Evolutionary conservation across 2,329 filamentous ascomycete species (phyloP).

Genomic region (Lecanicillium sp.): DNA sequence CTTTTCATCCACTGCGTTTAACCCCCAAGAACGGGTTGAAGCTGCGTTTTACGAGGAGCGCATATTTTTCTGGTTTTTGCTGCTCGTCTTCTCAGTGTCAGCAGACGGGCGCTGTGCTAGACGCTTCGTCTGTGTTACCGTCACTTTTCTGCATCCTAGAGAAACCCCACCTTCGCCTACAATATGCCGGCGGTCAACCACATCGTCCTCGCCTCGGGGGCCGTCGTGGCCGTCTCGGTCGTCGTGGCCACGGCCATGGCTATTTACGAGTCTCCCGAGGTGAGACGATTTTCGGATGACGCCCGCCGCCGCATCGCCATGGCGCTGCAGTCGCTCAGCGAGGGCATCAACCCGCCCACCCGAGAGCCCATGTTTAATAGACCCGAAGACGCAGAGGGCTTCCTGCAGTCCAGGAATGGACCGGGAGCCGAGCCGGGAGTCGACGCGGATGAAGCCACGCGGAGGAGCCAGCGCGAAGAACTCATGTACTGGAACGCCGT

Average conservation of each 20-base stretch:
- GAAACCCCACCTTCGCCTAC: background rate
- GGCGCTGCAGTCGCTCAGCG: constrained; percentile 51
- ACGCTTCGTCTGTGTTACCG: too few relatives aligned
- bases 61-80: too few relatives aligned
- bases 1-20: background rate
- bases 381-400: constrained; percentile 59
- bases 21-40: background rate
- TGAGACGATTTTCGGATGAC: constrained; percentile 54
- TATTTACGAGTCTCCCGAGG: constrained; percentile 57
- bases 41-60: too few relatives aligned
- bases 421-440: constrained; percentile 37
- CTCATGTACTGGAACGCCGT: constrained; percentile 58
- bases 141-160: too few relatives aligned
- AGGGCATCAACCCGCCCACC: constrained; percentile 42
- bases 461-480: constrained; percentile 55
- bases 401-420: constrained; percentile 43
- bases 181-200: constrained; percentile 51
- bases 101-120: too few relatives aligned
- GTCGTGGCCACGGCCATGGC: constrained; percentile 51
- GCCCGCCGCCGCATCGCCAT: constrained; percentile 54
- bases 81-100: too few relatives aligned
- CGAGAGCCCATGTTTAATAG: constrained; percentile 54
- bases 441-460: constrained; percentile 55
- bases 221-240: constrained; percentile 49
- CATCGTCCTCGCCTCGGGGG: constrained; percentile 45